Evolutionary conservation across 345 rosid genomes (phyloP).

Genomic region (Eucalyptus marginata): DNA sequence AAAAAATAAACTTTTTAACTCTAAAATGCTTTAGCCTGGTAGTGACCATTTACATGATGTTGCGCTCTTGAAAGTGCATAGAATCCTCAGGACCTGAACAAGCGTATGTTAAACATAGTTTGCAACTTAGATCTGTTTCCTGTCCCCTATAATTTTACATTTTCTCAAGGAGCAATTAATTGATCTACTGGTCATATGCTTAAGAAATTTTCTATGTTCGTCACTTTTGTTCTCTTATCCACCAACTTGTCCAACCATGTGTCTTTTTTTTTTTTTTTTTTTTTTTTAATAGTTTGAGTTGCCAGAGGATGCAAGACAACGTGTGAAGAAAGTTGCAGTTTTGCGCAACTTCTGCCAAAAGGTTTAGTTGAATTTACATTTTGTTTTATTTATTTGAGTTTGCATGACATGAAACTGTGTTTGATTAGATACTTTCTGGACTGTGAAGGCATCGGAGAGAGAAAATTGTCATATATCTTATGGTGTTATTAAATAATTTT

Average conservation of each 20-base stretch:
- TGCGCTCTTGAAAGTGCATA: not conserved
- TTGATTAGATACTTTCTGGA: not conserved
- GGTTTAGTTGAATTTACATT: slow-evolving; percentile 24
- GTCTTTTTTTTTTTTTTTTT: not conserved
- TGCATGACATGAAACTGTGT: not conserved
- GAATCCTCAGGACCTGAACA: not conserved
- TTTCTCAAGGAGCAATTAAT: not conserved
- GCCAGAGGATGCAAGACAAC: slow-evolving; percentile 61
- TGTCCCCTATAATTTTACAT: not conserved
- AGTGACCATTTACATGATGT: not conserved
- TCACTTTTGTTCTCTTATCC: not conserved
- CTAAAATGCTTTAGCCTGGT: not conserved
- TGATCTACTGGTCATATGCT: not conserved
- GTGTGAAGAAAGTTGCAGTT: slow-evolving; percentile 70
- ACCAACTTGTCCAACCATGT: not conserved
- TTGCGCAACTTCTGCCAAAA: slow-evolving; percentile 89
- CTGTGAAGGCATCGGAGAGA: not conserved
- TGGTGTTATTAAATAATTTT: not conserved
- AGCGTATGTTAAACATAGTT: not conserved
- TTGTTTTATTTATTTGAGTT: not conserved
- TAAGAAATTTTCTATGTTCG: not conserved
- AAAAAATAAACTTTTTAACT: not conserved
- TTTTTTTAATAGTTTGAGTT: slow-evolving; percentile 56
- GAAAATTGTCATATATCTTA: not conserved
- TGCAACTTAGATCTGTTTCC: not conserved